Percentiles rank a stretch among this genome's conserved stretches.
Evolutionary conservation across 805 yeast genomes (phyloP).

Genomic region (Ogataea methylovora): DNA sequence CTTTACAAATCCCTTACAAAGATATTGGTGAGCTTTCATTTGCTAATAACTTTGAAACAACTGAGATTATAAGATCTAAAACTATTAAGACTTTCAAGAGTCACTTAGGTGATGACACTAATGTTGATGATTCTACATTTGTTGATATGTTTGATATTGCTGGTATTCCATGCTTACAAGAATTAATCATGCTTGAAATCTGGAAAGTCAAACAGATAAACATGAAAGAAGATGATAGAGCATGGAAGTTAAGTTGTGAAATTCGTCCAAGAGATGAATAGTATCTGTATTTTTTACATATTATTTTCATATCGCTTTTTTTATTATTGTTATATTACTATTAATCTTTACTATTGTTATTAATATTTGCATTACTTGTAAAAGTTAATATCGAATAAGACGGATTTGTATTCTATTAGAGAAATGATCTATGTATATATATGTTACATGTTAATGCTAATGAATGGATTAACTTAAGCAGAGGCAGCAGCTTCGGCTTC

Average conservation of each 20-base stretch:
- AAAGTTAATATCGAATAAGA: no score
- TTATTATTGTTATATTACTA: no score
- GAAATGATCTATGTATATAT: no score
- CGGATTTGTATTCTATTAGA: no score
- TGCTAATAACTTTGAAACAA: slow-evolving; percentile 17
- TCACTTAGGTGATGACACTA: slow-evolving; percentile 9
- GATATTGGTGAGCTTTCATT: slow-evolving; percentile 24
- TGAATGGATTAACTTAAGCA: no score
- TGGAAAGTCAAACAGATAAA: slow-evolving; percentile 64
- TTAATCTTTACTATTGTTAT: no score
- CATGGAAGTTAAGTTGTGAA: slow-evolving; percentile 63
- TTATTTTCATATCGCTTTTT: no score
- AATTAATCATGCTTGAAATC: slow-evolving; percentile 57
- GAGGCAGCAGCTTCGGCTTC: slow-evolving; percentile 4
- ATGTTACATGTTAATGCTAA: no score
- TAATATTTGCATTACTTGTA: no score
- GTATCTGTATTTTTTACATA: no score
- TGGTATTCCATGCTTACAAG: slow-evolving; percentile 37
- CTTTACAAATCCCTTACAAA: slow-evolving; percentile 55
- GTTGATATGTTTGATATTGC: slow-evolving; percentile 31
- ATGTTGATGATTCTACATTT: slow-evolving; percentile 11
- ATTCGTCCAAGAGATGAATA: slow-evolving; percentile 44
- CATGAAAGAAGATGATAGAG: slow-evolving; percentile 54
- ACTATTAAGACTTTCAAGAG: slow-evolving; percentile 19
- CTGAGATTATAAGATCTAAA: slow-evolving; percentile 17